Evolutionary conservation across 192 early-diverging fungal genomes (phyloP).

Genomic region (Coemansia sp.): DNA sequence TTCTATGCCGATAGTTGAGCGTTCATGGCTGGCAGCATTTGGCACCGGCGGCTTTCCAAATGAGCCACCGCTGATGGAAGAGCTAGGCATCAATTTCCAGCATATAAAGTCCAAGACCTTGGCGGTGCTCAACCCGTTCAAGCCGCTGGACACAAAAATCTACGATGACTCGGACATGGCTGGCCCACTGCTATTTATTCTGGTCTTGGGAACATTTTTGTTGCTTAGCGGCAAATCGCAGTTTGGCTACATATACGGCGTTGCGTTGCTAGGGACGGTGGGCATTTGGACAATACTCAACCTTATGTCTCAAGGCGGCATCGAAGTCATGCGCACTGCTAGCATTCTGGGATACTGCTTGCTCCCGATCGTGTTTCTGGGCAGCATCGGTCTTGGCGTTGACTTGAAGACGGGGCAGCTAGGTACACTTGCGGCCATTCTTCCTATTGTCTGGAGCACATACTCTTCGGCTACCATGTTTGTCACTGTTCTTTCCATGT

Average conservation of each 20-base stretch:
- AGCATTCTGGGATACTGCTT: slow-evolving; percentile 97
- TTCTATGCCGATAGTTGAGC: slow-evolving; percentile 48
- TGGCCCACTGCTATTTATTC: slow-evolving; percentile 88
- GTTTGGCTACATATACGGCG: slow-evolving; percentile 98
- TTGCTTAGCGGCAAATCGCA: slow-evolving; percentile 89
- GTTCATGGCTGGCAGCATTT: slow-evolving; percentile 70
- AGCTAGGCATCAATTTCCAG: slow-evolving; percentile 91
- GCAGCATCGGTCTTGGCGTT: slow-evolving; percentile 67
- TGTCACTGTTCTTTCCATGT: slow-evolving; percentile 85
- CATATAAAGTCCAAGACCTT: slow-evolving; percentile 87
- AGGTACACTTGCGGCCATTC: slow-evolving; percentile 60
- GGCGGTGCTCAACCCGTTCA: slow-evolving; percentile 82
- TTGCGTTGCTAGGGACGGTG: slow-evolving; percentile 81
- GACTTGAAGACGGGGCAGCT: slow-evolving; percentile 62
- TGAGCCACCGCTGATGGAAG: slow-evolving; percentile 92
- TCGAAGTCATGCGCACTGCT: slow-evolving; percentile 84
- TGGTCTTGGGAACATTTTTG: slow-evolving; percentile 87
- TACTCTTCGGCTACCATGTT: slow-evolving; percentile 93
- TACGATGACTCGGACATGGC: slow-evolving; percentile 97
- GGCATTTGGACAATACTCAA: slow-evolving; percentile 88
- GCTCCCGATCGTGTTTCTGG: slow-evolving; percentile 90
- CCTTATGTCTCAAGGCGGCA: slow-evolving; percentile 85
- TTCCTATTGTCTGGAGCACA: slow-evolving; percentile 93
- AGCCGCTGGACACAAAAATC: slow-evolving; percentile 71
- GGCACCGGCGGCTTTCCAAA: slow-evolving; percentile 87